Conservation (phyloP, 164 flowering plant species). For the Paratinospora sagittata region DNA sequence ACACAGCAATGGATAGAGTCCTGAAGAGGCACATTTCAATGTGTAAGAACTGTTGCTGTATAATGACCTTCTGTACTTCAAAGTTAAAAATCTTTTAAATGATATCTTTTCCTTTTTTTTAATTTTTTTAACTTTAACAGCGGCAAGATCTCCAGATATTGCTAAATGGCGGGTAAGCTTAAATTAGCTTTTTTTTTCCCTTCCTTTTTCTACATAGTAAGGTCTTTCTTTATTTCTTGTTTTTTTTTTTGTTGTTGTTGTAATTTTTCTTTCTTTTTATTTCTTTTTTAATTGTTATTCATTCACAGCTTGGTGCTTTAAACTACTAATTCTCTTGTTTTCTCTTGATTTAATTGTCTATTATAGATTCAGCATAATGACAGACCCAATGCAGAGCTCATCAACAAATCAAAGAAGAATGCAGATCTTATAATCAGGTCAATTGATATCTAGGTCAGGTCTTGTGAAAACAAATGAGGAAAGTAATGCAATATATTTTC, state of each 20-base stretch:
- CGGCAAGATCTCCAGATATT: constrained; percentile 71
- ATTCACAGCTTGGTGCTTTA: background rate
- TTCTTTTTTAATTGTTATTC: background rate
- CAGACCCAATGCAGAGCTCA: constrained; percentile 84
- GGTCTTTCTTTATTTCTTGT: too few relatives aligned
- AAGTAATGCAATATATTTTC: too few relatives aligned
- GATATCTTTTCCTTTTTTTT: background rate
- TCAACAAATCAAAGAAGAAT: constrained; percentile 61
- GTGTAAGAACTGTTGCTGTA: too few relatives aligned
- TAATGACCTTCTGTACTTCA: too few relatives aligned
- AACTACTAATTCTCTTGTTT: background rate
- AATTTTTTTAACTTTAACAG: background rate
- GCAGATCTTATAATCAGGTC: constrained; percentile 79
- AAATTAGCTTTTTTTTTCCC: too few relatives aligned
- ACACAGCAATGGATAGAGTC: constrained; percentile 73
- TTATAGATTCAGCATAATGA: constrained; percentile 82
- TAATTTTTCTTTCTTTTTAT: too few relatives aligned
- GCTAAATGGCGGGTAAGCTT: constrained; percentile 90
- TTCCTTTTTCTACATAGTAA: too few relatives aligned
- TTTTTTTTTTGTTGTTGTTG: too few relatives aligned
- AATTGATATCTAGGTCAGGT: constrained; percentile 32
- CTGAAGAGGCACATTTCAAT: constrained; percentile 66
- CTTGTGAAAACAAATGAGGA: too few relatives aligned
- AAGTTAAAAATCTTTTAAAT: background rate
- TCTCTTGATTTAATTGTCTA: background rate